Evolutionary conservation across 2,329 filamentous ascomycete species (phyloP).

Genomic region (Talaromyces sp.): DNA sequence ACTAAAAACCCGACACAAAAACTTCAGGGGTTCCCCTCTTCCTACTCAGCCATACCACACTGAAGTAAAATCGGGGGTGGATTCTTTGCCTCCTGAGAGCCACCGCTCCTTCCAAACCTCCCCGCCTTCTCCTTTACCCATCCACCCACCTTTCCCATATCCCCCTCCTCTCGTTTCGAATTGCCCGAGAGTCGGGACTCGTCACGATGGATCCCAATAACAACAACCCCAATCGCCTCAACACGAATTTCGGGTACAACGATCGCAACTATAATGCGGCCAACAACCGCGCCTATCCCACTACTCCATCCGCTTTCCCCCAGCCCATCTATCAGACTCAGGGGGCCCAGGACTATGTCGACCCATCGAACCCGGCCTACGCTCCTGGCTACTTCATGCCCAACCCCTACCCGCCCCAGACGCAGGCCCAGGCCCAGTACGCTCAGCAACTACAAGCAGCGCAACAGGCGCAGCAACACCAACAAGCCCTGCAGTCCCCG

Average conservation of each 20-base stretch:
- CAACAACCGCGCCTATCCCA: constrained; percentile 73
- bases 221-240: constrained; percentile 53
- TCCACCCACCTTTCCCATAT: constrained; percentile 5
- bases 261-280: constrained; percentile 66
- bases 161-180: constrained; percentile 9
- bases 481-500: constrained; percentile 56
- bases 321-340: constrained; percentile 76
- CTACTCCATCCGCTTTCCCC: constrained; percentile 93
- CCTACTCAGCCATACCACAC: no score
- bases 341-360: constrained; percentile 63
- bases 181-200: constrained; percentile 49
- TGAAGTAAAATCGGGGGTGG: background rate
- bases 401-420: constrained; percentile 60
- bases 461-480: constrained; percentile 51
- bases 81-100: constrained; percentile 29
- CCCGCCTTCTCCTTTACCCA: constrained; percentile 20
- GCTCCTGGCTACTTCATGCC: constrained; percentile 64
- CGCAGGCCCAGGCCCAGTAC: constrained; percentile 60
- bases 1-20: background rate
- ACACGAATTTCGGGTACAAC: constrained; percentile 57
- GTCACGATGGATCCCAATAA: constrained; percentile 59
- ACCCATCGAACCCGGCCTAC: constrained; percentile 48
- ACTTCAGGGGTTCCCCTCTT: background rate
- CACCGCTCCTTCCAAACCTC: constrained; percentile 31
- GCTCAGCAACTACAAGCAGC: constrained; percentile 55